These are phyloP conservation scores for Kwoniella dejecticola DNA, from an alignment of 768 basidiomycete species.

Conservation along the genomic window DNA sequence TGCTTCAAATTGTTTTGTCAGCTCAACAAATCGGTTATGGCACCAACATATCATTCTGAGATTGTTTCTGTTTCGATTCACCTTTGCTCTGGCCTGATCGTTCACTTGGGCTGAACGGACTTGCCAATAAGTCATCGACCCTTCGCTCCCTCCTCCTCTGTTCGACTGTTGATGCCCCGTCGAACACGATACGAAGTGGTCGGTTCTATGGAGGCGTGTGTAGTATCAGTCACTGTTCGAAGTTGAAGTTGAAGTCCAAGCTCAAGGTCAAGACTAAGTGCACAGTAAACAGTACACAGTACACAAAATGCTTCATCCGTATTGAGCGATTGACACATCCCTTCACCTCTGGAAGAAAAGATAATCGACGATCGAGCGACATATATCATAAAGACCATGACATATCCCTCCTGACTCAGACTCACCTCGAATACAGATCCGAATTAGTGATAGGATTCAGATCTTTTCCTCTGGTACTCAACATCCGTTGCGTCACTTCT, in stretches of 20 bases:
- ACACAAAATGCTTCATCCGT: no score
- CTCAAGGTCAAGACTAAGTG: no score
- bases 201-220: conserved; percentile 22
- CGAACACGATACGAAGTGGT: conserved; percentile 47
- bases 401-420: background rate
- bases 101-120: conserved; percentile 45
- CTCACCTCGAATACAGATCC: conserved; percentile 44
- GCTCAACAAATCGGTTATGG: conserved; percentile 12
- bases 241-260: no score
- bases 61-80: no score
- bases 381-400: background rate
- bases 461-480: conserved; percentile 39
- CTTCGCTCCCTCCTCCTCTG: conserved; percentile 44
- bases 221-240: no score
- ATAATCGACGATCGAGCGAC: no score
- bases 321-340: no score
- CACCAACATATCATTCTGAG: background rate
- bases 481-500: conserved; percentile 37
- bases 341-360: no score
- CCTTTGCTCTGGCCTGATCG: conserved; percentile 44
- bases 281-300: no score
- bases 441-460: conserved; percentile 51
- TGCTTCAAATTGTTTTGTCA: conserved; percentile 16
- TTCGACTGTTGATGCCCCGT: conserved; percentile 51
- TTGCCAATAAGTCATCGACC: conserved; percentile 47